A percentile compares a stretch with the other conserved stretches of the same genome.
Evolutionary conservation across 306 rosid genomes (phyloP).

Genomic region (Gillenia trifoliata): DNA sequence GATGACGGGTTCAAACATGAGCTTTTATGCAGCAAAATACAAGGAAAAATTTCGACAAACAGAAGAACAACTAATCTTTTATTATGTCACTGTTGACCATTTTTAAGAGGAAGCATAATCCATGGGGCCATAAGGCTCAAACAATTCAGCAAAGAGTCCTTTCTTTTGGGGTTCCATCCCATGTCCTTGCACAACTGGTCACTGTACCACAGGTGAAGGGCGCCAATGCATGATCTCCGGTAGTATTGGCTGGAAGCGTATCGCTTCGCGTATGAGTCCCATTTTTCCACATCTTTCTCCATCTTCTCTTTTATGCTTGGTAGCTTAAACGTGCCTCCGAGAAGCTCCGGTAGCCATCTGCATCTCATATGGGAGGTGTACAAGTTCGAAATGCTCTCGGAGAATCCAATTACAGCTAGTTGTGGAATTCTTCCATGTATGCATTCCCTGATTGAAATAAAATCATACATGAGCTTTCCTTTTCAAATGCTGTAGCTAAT

Average conservation of each 20-base stretch:
- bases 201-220: constrained; percentile 44
- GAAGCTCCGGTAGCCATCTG: constrained; percentile 59
- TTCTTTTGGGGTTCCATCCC: constrained; percentile 59
- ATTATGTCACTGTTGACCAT: background rate
- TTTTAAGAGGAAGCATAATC: constrained; percentile 40
- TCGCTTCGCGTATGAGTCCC: constrained; percentile 34
- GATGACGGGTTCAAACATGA: background rate
- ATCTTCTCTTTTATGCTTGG: constrained; percentile 53
- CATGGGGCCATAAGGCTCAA: constrained; percentile 55
- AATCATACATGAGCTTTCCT: background rate
- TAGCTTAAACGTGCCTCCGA: constrained; percentile 43
- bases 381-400: constrained; percentile 39
- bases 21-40: background rate
- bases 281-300: constrained; percentile 44
- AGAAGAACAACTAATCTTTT: background rate
- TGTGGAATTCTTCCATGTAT: constrained; percentile 45
- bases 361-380: constrained; percentile 60
- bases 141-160: constrained; percentile 53
- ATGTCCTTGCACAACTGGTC: constrained; percentile 70
- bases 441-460: constrained; percentile 25
- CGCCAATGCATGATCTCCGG: constrained; percentile 40
- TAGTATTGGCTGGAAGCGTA: constrained; percentile 31
- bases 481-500: background rate
- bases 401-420: constrained; percentile 42
- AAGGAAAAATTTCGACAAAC: background rate